Evolutionary conservation across 164 flowering plant genomes (phyloP).

Genomic region (Aristolochia californica): DNA sequence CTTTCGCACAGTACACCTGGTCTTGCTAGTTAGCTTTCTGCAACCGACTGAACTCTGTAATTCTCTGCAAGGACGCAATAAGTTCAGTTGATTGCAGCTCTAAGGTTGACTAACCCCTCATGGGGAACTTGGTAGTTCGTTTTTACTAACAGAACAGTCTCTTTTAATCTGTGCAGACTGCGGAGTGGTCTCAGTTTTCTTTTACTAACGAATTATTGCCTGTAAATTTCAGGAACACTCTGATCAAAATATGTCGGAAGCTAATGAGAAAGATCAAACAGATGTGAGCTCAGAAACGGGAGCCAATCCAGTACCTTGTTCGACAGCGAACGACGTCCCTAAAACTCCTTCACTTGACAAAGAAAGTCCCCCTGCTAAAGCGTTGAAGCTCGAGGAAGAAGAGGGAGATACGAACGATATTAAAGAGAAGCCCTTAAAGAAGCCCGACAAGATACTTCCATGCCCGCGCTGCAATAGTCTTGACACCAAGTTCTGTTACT

Average conservation of each 20-base stretch:
- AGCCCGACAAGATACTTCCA: slow-evolving; percentile 74
- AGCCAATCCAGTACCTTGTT: slow-evolving; percentile 7
- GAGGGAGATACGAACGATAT: slow-evolving; percentile 22
- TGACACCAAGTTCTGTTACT: slow-evolving; percentile 86
- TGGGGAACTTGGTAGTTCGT: too few relatives aligned
- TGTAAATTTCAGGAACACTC: too few relatives aligned
- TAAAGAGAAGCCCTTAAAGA: slow-evolving; percentile 49
- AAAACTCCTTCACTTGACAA: slow-evolving; percentile 20
- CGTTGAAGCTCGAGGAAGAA: slow-evolving; percentile 11
- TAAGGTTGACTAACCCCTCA: too few relatives aligned
- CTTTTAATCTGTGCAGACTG: too few relatives aligned
- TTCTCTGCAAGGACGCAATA: too few relatives aligned
- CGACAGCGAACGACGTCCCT: slow-evolving; percentile 21
- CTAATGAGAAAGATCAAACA: background rate
- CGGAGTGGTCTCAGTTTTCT: too few relatives aligned
- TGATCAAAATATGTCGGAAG: background rate
- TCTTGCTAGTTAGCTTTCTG: too few relatives aligned
- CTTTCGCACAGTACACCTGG: too few relatives aligned
- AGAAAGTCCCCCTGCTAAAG: slow-evolving; percentile 14
- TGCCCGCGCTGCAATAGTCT: slow-evolving; percentile 87
- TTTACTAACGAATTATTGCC: too few relatives aligned
- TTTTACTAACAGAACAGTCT: too few relatives aligned
- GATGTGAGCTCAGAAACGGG: slow-evolving; percentile 11
- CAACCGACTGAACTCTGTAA: too few relatives aligned
- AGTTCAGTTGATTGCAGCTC: too few relatives aligned